Conservation (phyloP, 1,284 basidiomycete species). For the Flammula alnicola region DNA sequence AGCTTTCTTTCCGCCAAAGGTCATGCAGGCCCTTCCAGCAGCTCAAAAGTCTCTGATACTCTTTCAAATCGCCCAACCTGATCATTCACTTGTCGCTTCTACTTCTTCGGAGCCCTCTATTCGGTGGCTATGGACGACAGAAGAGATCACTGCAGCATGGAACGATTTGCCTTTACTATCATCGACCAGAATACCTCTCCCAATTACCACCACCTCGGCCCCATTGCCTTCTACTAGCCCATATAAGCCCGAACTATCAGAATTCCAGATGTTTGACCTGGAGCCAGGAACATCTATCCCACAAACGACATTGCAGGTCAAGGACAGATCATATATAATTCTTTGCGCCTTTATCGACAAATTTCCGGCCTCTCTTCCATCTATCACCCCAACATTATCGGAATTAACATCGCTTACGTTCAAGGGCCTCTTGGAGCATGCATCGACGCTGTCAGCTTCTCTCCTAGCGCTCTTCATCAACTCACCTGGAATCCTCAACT, state of each 20-base stretch:
- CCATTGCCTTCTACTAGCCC: neutral
- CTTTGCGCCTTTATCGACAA: constrained; percentile 52
- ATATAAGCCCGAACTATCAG: constrained; percentile 43
- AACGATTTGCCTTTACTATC: constrained; percentile 16
- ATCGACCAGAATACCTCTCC: neutral
- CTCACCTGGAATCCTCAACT: constrained; percentile 55
- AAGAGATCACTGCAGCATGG: constrained; percentile 53
- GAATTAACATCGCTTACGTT: constrained; percentile 65
- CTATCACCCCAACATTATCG: constrained; percentile 63
- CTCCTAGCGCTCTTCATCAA: constrained; percentile 65
- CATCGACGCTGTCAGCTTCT: constrained; percentile 60
- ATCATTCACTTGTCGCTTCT: constrained; percentile 54
- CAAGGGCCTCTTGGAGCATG: constrained; percentile 58
- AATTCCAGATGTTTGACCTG: constrained; percentile 66
- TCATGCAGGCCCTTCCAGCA: constrained; percentile 56
- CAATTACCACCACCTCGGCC: neutral
- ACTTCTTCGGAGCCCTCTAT: constrained; percentile 39
- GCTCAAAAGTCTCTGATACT: constrained; percentile 71
- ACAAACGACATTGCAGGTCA: constrained; percentile 28
- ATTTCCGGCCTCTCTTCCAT: constrained; percentile 64
- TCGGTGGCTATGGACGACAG: constrained; percentile 69
- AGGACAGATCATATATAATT: constrained; percentile 33
- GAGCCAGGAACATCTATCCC: constrained; percentile 56
- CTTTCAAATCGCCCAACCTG: constrained; percentile 61
- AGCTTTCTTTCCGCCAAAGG: constrained; percentile 55